phyloP scores from a whole-genome alignment of 73 alveolate species.

The Paraurostyla sp. region DNA sequence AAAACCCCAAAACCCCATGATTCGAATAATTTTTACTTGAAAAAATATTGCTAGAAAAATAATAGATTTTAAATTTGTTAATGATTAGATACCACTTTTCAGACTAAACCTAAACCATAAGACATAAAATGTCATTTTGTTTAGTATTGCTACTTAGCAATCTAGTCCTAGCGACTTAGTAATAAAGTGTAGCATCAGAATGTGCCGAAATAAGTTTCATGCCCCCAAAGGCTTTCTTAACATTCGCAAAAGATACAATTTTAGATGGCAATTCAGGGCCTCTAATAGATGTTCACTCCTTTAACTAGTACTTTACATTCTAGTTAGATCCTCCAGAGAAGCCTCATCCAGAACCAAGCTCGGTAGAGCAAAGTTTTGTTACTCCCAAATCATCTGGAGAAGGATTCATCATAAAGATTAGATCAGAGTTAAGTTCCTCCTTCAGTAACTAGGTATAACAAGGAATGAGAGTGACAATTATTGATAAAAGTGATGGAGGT shows the following conservation, averaged over 20 bases:
- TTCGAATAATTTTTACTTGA: too few species aligned
- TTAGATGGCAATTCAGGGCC: neutral
- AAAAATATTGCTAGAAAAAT: too few species aligned
- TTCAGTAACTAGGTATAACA: conserved; percentile 7
- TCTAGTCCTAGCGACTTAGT: too few species aligned
- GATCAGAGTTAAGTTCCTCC: conserved; percentile 35
- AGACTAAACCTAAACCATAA: too few species aligned
- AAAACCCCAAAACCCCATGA: too few species aligned
- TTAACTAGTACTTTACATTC: conserved; percentile 30
- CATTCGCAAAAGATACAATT: conserved; percentile 22
- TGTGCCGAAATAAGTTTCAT: conserved; percentile 12
- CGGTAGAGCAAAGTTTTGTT: neutral
- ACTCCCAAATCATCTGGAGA: conserved; percentile 12
- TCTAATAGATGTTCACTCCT: conserved; percentile 22
- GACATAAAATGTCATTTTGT: too few species aligned
- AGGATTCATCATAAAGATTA: conserved; percentile 7
- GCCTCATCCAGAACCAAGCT: neutral
- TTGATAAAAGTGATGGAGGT: neutral
- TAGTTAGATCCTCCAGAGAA: neutral
- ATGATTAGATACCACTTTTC: too few species aligned
- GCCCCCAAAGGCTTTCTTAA: conserved; percentile 16
- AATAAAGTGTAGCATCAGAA: neutral
- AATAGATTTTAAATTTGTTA: too few species aligned
- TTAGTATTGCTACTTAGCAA: too few species aligned
- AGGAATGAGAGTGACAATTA: conserved; percentile 6